Percentiles rank a stretch among this genome's conserved stretches.
Conservation (phyloP, 345 rosid species). For the Eucalyptus decipiens region DNA sequence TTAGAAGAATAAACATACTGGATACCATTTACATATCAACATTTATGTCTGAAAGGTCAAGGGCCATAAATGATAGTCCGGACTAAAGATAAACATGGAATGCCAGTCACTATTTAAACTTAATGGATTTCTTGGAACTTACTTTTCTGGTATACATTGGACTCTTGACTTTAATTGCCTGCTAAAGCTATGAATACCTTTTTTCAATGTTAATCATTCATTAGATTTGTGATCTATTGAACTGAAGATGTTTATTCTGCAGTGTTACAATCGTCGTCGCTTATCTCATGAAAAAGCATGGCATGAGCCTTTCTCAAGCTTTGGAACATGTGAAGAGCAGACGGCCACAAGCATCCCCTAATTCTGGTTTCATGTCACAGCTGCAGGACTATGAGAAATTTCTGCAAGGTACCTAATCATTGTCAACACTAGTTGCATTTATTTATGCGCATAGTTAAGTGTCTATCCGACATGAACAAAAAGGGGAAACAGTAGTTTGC, state of each 20-base stretch:
- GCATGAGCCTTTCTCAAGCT: constrained; percentile 23
- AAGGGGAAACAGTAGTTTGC: background rate
- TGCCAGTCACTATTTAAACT: background rate
- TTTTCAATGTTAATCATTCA: background rate
- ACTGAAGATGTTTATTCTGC: background rate
- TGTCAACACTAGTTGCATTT: background rate
- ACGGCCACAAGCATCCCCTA: constrained; percentile 35
- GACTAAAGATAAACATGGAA: background rate
- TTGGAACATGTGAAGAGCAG: constrained; percentile 16
- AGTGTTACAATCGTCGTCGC: constrained; percentile 26
- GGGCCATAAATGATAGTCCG: background rate
- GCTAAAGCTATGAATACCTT: background rate
- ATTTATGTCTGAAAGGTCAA: background rate
- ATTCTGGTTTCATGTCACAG: constrained; percentile 43
- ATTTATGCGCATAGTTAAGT: background rate
- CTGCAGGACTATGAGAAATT: constrained; percentile 31
- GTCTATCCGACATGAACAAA: background rate
- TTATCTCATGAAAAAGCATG: constrained; percentile 25
- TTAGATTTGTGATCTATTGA: background rate
- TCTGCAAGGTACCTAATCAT: constrained; percentile 18
- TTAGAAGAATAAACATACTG: background rate
- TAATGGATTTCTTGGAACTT: background rate
- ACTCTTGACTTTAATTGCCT: background rate
- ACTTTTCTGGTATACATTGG: background rate
- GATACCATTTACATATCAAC: background rate